Percentiles rank a stretch among this genome's conserved stretches.
Evolutionary conservation across 768 basidiomycete species (phyloP).

Genomic region (Pulveroboletus sp.): DNA sequence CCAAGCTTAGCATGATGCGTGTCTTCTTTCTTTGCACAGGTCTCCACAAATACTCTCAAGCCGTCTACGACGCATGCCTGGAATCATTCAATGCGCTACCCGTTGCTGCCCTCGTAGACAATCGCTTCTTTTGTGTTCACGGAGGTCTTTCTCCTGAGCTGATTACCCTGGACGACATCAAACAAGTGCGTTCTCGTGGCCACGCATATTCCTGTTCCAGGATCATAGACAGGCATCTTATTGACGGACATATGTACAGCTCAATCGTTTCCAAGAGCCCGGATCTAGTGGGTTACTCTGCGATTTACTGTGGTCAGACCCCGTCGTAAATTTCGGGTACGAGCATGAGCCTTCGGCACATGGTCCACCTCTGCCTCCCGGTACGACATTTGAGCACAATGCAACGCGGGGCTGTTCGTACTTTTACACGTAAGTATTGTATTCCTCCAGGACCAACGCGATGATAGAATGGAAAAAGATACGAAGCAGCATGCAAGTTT

Average conservation of each 20-base stretch:
- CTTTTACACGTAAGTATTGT: constrained; percentile 77
- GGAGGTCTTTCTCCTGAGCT: constrained; percentile 93
- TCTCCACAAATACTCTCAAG: constrained; percentile 30
- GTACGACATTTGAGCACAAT: constrained; percentile 75
- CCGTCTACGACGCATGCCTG: constrained; percentile 90
- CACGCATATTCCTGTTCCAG: not conserved
- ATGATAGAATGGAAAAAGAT: constrained; percentile 38
- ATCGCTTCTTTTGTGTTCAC: constrained; percentile 96
- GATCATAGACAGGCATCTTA: constrained; percentile 1
- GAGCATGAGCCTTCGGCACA: constrained; percentile 58
- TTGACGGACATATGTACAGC: constrained; percentile 40
- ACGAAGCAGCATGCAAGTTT: constrained; percentile 93
- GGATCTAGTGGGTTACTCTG: constrained; percentile 89
- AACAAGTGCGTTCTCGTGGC: constrained; percentile 43
- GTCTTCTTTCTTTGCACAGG: constrained; percentile 17
- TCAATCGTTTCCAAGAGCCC: constrained; percentile 92
- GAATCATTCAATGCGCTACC: constrained; percentile 89
- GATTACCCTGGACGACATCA: constrained; percentile 71
- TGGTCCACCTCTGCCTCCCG: constrained; percentile 52
- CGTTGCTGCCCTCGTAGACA: constrained; percentile 87
- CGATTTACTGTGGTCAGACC: constrained; percentile 96
- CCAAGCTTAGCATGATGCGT: constrained; percentile 5
- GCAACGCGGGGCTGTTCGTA: constrained; percentile 86
- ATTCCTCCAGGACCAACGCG: constrained; percentile 1
- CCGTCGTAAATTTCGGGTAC: constrained; percentile 83